These are phyloP conservation scores for Blastobotrys muscicola DNA, from an alignment of 805 yeast species.

Conservation along the genomic window DNA sequence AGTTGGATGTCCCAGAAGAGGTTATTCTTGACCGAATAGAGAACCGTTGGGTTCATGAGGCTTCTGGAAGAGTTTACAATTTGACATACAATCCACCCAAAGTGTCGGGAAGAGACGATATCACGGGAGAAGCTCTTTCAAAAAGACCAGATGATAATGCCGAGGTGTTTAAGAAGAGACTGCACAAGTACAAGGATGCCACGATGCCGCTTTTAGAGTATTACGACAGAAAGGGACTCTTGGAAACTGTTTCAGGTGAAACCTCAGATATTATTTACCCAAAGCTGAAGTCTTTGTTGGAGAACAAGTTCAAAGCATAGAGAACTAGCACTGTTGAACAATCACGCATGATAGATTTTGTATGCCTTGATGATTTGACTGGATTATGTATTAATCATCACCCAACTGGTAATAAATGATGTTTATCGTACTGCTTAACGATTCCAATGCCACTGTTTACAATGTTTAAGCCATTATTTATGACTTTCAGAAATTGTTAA, in stretches of 20 bases:
- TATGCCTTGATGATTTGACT: not conserved
- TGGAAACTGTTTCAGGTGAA: constrained; percentile 56
- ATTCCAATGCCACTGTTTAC: no score
- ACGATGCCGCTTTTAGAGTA: constrained; percentile 58
- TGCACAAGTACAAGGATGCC: constrained; percentile 50
- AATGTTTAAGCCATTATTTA: no score
- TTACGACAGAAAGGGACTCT: constrained; percentile 43
- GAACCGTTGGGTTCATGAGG: constrained; percentile 73
- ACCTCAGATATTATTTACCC: constrained; percentile 83
- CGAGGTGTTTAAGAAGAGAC: constrained; percentile 56
- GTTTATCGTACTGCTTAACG: not conserved
- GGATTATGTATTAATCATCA: not conserved
- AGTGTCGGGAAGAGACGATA: constrained; percentile 68
- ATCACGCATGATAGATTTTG: not conserved
- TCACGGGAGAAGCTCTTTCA: constrained; percentile 77
- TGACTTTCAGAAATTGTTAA: no score
- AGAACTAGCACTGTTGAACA: not conserved
- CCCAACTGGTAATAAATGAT: not conserved
- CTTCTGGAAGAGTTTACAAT: constrained; percentile 83
- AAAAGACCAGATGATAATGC: constrained; percentile 80
- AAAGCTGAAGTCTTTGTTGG: constrained; percentile 34
- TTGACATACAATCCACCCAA: constrained; percentile 85
- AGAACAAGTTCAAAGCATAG: no score
- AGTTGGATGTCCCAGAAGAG: constrained; percentile 76
- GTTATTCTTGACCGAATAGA: constrained; percentile 75